phyloP scores from a whole-genome alignment of 768 basidiomycete genomes.

The Kwoniella sp. region DNA sequence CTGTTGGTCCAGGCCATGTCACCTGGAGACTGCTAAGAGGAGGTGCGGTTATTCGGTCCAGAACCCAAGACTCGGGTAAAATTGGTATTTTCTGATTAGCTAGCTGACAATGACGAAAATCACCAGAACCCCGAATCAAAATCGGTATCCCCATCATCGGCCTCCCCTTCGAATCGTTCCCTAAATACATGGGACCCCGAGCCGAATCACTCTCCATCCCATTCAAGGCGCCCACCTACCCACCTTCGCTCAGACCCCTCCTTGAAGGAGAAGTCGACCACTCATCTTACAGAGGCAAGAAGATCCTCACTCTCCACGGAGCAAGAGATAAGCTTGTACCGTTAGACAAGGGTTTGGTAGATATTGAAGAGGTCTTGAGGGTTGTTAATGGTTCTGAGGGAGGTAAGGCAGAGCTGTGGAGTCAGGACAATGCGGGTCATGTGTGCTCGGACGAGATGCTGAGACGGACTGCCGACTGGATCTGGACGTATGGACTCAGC shows the following conservation, averaged over 20 bases:
- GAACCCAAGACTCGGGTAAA: no score
- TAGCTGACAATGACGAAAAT: conserved; percentile 4
- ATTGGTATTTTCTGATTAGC: neutral
- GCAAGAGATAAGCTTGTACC: conserved; percentile 69
- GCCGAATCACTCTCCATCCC: conserved; percentile 60
- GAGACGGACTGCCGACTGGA: conserved; percentile 56
- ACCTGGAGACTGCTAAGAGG: conserved; percentile 71
- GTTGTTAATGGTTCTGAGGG: conserved; percentile 59
- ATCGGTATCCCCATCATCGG: conserved; percentile 65
- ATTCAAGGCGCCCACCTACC: conserved; percentile 64
- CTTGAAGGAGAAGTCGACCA: conserved; percentile 60
- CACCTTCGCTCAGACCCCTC: conserved; percentile 58
- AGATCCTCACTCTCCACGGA: conserved; percentile 73
- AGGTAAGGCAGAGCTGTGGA: conserved; percentile 65
- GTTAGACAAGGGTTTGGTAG: conserved; percentile 63
- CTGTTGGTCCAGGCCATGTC: conserved; percentile 63
- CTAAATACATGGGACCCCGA: conserved; percentile 36
- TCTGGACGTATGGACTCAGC: conserved; percentile 47
- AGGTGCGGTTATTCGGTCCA: conserved; percentile 56
- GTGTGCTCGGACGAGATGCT: conserved; percentile 68
- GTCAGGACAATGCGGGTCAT: conserved; percentile 67
- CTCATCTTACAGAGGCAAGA: conserved; percentile 68
- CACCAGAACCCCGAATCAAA: conserved; percentile 59
- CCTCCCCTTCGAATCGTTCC: conserved; percentile 63
- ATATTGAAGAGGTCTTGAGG: conserved; percentile 61